These are phyloP conservation scores for Pisolithus microcarpus DNA, from an alignment of 768 basidiomycete genomes.

Conservation along the genomic window DNA sequence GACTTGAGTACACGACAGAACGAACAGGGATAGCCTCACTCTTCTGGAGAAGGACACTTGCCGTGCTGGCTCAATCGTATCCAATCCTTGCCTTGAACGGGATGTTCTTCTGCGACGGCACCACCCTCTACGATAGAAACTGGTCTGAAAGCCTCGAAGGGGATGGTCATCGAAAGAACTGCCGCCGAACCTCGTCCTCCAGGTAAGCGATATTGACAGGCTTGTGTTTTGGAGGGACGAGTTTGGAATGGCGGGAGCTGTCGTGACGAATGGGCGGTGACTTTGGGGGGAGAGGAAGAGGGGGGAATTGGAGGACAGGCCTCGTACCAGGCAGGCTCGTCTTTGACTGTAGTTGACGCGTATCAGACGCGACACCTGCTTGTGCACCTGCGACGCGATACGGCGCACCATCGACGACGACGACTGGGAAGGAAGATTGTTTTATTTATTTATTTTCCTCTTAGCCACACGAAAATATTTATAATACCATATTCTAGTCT, in stretches of 20 bases:
- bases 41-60: slow-evolving; percentile 79
- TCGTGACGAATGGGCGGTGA: slow-evolving; percentile 51
- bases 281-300: slow-evolving; percentile 75
- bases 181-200: slow-evolving; percentile 79
- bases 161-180: slow-evolving; percentile 95
- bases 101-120: slow-evolving; percentile 47
- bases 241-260: slow-evolving; percentile 30
- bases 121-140: slow-evolving; percentile 68
- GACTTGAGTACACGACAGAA: slow-evolving; percentile 3
- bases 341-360: slow-evolving; percentile 52
- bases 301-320: slow-evolving; percentile 86
- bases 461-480: too few species aligned
- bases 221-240: slow-evolving; percentile 33
- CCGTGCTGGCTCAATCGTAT: slow-evolving; percentile 73
- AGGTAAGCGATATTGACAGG: slow-evolving; percentile 65
- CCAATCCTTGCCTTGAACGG: slow-evolving; percentile 61
- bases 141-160: slow-evolving; percentile 89
- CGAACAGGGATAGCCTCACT: slow-evolving; percentile 48
- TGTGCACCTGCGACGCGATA: slow-evolving; percentile 83
- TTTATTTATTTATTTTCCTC: neutral
- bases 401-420: slow-evolving; percentile 56
- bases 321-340: slow-evolving; percentile 75
- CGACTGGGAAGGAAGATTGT: neutral
- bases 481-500: neutral
- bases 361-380: slow-evolving; percentile 76